Evolutionary conservation across 2,329 filamentous ascomycete species (phyloP).

Genomic region (Fusarium sp.): DNA sequence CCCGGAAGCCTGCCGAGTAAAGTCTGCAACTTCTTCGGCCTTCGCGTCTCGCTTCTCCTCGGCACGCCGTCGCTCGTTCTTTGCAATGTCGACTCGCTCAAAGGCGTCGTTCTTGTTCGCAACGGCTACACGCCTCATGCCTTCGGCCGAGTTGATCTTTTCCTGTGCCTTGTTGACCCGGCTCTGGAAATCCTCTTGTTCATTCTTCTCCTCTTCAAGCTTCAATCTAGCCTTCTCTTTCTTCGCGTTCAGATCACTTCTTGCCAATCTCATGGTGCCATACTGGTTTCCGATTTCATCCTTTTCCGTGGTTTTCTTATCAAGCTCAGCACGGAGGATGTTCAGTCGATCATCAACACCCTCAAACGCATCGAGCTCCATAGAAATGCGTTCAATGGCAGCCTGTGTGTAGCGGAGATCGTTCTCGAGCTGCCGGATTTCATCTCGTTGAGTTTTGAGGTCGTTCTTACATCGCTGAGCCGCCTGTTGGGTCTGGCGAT

Average conservation of each 20-base stretch:
- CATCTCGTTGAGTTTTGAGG: slow-evolving; percentile 54
- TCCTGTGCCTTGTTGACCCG: slow-evolving; percentile 63
- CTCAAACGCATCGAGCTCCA: slow-evolving; percentile 70
- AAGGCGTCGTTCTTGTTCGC: slow-evolving; percentile 68
- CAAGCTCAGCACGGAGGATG: slow-evolving; percentile 64
- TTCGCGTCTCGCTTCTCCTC: slow-evolving; percentile 59
- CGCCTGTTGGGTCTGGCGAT: slow-evolving; percentile 56
- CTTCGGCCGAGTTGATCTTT: slow-evolving; percentile 58
- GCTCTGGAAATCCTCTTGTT: slow-evolving; percentile 53
- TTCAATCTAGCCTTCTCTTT: slow-evolving; percentile 52
- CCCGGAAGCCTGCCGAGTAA: slow-evolving; percentile 61
- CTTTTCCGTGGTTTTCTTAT: slow-evolving; percentile 58
- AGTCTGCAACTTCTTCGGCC: slow-evolving; percentile 59
- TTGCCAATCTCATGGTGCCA: slow-evolving; percentile 59
- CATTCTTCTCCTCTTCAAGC: slow-evolving; percentile 45
- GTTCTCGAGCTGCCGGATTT: slow-evolving; percentile 56
- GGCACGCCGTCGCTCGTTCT: slow-evolving; percentile 54
- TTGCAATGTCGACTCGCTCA: slow-evolving; percentile 58
- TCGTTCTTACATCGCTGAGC: slow-evolving; percentile 58
- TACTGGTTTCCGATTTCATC: slow-evolving; percentile 63
- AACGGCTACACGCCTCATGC: slow-evolving; percentile 62
- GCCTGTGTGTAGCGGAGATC: slow-evolving; percentile 67
- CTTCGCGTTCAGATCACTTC: slow-evolving; percentile 56
- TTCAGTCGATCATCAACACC: slow-evolving; percentile 73
- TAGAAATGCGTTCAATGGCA: slow-evolving; percentile 57